A percentile compares a stretch with the other conserved stretches of the same genome.
Evolutionary conservation across 257 asterid genomes (phyloP).

Genomic region (Gynochthodes officinalis): DNA sequence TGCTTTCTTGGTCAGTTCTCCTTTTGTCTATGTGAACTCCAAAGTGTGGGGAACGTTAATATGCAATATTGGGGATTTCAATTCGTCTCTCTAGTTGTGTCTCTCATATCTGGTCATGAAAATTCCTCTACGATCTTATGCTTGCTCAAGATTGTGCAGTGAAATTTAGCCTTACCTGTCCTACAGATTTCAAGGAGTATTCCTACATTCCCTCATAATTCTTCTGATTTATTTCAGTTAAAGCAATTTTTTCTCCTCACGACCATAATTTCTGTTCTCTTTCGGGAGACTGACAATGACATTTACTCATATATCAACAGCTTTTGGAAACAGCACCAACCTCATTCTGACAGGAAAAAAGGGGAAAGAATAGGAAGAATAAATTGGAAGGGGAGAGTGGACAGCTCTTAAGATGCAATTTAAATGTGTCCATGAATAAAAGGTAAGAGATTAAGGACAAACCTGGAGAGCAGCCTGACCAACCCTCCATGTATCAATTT

Average conservation of each 20-base stretch:
- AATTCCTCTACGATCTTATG: not conserved
- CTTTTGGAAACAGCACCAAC: too few relatives aligned
- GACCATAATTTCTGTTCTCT: not conserved
- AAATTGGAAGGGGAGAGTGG: not conserved
- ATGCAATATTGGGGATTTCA: not conserved
- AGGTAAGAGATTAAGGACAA: conserved; percentile 16
- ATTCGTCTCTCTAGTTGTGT: not conserved
- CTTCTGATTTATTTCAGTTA: too few relatives aligned
- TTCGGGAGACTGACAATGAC: not conserved
- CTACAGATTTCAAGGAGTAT: not conserved
- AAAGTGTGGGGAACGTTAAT: not conserved
- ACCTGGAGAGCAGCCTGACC: conserved; percentile 97
- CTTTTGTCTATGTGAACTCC: not conserved
- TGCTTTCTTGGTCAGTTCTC: conserved; percentile 4
- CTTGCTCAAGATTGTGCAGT: not conserved
- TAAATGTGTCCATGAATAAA: conserved; percentile 5
- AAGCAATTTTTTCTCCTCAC: not conserved
- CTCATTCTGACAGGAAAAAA: not conserved
- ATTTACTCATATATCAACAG: not conserved
- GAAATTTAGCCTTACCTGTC: not conserved
- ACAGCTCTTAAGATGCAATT: not conserved
- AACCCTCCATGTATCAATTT: conserved; percentile 90
- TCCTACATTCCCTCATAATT: not conserved
- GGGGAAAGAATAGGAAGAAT: not conserved
- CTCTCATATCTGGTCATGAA: not conserved